Base-by-base conservation (phyloP, 306 rosid species). In the Citrullus amarus region DNA sequence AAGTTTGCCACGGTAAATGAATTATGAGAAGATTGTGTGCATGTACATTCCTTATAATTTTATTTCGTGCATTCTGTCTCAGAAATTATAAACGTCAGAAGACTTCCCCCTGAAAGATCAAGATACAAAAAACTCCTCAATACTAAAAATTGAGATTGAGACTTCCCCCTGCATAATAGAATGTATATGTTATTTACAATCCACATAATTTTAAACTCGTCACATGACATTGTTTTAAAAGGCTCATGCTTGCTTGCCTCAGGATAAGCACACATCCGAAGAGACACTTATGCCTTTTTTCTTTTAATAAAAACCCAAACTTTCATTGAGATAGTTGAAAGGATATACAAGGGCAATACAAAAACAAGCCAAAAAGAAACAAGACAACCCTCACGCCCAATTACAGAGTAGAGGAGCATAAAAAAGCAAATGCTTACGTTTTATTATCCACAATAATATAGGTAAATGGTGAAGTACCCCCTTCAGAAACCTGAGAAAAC, bases 401-500 rank as follows among this genome's bases (percentile, higher is more conserved):
- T 48, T 48, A 48, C 54, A 18, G 67, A 71, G 43, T 46, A 76
- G 61, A 65, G 20, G 76, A 80, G 20, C 41, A 69, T 56, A 57
- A 53, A 58, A 61, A 78, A n/a, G 66, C 77, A 44, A 85, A 65
- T 71, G 77, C 90, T 90, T 85, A 96, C 99, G 82, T 96, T 86
- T 91, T 86, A 18, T 82, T 88, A 88, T 96, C 99, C 78, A 96
- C 98, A 78, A 96, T 91, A 63, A 96, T 53, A 67, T 92, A 96
- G 80, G 97, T 81, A 84, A 96, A 92, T 6, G 98, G 93, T 69
- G 99, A 92, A 86, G 82, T 91, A 59, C 98, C 99, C 71, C 71
- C 96, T 80, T 92, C 10, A 34, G 97, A 76, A 62, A 96, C 97
- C 97, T 96, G 90, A 70, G 88, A 77, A 83, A 81, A 83, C 68